Evolutionary conservation across 345 rosid genomes (phyloP).

Genomic region (Citrus glauca): DNA sequence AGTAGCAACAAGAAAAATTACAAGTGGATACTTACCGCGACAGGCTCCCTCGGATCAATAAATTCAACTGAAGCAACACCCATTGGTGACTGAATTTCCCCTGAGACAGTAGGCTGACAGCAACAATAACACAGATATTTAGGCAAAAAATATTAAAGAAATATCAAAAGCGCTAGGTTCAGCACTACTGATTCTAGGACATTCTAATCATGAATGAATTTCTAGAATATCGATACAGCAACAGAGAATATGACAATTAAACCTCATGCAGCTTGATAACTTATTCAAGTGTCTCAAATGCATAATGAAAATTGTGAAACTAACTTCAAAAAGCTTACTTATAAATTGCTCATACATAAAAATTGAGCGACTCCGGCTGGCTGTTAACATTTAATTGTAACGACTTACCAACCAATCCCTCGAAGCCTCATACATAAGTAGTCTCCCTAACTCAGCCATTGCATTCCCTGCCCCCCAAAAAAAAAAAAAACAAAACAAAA

Average conservation of each 20-base stretch:
- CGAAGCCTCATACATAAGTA: constrained; percentile 85
- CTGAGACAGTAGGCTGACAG: constrained; percentile 68
- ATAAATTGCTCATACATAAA: neutral
- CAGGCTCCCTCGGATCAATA: constrained; percentile 89
- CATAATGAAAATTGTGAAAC: neutral
- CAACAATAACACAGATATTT: constrained; percentile 14
- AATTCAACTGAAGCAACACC: constrained; percentile 90
- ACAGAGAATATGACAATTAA: neutral
- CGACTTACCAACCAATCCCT: constrained; percentile 86
- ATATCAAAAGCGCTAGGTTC: neutral
- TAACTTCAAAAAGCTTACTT: neutral
- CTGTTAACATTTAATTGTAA: neutral
- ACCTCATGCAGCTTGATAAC: neutral
- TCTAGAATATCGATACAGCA: neutral
- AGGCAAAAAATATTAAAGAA: neutral
- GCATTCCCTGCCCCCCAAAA: constrained; percentile 49
- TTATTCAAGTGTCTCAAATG: neutral
- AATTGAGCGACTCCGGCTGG: neutral
- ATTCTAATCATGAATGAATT: neutral
- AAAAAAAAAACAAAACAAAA: neutral
- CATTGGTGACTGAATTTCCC: constrained; percentile 90
- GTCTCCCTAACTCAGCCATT: constrained; percentile 88
- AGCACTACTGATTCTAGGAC: neutral
- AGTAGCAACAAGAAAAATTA: neutral
- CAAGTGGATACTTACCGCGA: constrained; percentile 49